phyloP scores from a whole-genome alignment of 2,329 filamentous ascomycete species.

The Tolypocladium cylindrosporum region DNA sequence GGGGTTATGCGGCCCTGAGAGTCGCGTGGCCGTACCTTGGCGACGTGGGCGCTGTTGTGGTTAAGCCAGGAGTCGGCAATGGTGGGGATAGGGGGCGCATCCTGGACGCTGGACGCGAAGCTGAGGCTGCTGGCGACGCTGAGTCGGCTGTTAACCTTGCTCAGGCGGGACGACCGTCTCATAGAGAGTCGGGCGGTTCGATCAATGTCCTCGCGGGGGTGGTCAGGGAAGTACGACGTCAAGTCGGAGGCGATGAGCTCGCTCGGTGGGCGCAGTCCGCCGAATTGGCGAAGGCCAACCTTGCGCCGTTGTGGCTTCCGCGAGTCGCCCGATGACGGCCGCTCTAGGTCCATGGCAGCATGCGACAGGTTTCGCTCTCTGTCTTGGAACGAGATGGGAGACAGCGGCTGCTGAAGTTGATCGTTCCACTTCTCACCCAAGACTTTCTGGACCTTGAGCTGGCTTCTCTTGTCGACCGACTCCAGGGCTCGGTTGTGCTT shows the following conservation, averaged over 20 bases:
- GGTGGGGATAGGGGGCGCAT: constrained; percentile 89
- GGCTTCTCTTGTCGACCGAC: constrained; percentile 63
- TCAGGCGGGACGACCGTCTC: constrained; percentile 79
- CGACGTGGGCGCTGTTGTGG: constrained; percentile 27
- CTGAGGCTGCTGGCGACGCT: constrained; percentile 92
- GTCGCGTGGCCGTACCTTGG: constrained; percentile 29
- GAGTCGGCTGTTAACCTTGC: constrained; percentile 83
- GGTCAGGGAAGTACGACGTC: constrained; percentile 94
- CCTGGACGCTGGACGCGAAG: constrained; percentile 81
- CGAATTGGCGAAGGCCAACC: constrained; percentile 65
- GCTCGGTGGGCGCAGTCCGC: constrained; percentile 85
- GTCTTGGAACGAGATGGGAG: constrained; percentile 64
- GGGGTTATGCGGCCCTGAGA: constrained; percentile 36
- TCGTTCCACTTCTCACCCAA: constrained; percentile 81
- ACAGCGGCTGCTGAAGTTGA: constrained; percentile 72
- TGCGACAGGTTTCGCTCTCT: constrained; percentile 58
- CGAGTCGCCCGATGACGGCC: constrained; percentile 39
- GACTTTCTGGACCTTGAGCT: constrained; percentile 80
- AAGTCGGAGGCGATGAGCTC: constrained; percentile 95
- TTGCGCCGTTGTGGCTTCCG: constrained; percentile 35
- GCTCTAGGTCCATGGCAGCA: constrained; percentile 47
- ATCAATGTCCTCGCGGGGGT: constrained; percentile 89
- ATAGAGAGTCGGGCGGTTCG: constrained; percentile 89
- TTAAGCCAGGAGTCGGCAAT: constrained; percentile 91
- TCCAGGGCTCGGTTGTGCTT: constrained; percentile 55